Percentiles rank a stretch among this genome's conserved stretches.
These are phyloP conservation scores for Pyrenopolyporus hunteri DNA, from an alignment of 495 filamentous ascomycete genomes.

Conservation along the genomic window DNA sequence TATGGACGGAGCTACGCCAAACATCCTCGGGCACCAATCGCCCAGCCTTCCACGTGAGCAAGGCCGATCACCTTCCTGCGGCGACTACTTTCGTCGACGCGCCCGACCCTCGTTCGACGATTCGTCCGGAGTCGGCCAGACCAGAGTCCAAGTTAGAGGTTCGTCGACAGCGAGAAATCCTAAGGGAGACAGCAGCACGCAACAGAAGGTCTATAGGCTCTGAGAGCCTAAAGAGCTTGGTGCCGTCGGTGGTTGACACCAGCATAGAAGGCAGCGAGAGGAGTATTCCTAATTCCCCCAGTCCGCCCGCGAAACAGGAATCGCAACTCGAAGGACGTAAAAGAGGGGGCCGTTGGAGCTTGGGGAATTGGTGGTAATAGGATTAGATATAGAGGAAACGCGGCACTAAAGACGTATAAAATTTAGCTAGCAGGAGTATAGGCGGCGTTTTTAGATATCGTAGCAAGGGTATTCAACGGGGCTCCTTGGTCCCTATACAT, in stretches of 20 bases:
- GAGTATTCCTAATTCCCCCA: neutral
- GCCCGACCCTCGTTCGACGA: constrained; percentile 14
- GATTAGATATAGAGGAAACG: neutral
- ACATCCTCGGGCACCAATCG: constrained; percentile 38
- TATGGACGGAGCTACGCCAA: constrained; percentile 54
- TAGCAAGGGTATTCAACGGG: constrained; percentile 6
- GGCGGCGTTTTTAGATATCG: constrained; percentile 13
- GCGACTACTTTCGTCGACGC: constrained; percentile 25
- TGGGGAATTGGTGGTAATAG: constrained; percentile 34
- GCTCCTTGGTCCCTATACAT: neutral
- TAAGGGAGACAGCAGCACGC: constrained; percentile 48
- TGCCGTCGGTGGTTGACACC: constrained; percentile 43
- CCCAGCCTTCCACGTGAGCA: constrained; percentile 30
- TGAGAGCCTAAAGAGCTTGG: constrained; percentile 52
- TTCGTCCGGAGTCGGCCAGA: constrained; percentile 6
- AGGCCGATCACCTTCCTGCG: constrained; percentile 27
- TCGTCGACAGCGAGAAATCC: constrained; percentile 38
- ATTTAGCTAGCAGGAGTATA: constrained; percentile 6
- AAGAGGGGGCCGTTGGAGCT: constrained; percentile 38
- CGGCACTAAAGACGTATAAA: neutral
- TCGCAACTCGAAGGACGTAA: constrained; percentile 4
- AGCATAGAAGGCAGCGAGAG: constrained; percentile 31
- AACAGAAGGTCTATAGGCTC: constrained; percentile 51
- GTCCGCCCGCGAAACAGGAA: constrained; percentile 1
- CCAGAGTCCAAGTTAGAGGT: constrained; percentile 24